Evolutionary conservation across 306 rosid genomes (phyloP), one percentile per base, ranked within the genome.

Genomic region (Trifolium pratense): DNA sequence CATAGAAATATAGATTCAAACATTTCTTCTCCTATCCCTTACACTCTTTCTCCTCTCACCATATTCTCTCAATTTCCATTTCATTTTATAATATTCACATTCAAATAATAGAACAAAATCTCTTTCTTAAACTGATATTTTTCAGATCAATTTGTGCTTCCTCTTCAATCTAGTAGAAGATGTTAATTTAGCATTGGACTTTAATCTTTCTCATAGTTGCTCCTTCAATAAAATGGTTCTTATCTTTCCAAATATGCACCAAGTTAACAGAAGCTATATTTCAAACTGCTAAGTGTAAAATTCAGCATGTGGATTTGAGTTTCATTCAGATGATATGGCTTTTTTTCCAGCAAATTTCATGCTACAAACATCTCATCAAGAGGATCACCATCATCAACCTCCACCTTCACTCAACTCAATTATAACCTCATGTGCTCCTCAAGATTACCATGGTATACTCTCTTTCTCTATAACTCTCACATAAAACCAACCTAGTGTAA

Each of bases 291-390:
- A 36, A 36, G 39, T 36, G 39, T 36, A 36, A 7, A 36, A 36
- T 36, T 34, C 39, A 36, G 9, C 25, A 48, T 48, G 21, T 48
- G 21, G 55, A 6, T 46, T 48, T 15, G 10, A 17, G 20, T 49
- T 6, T n/a, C 21, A n/a, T 49, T n/a, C 1, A 12, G 15, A 42
- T 12, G n/a, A n/a, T 23, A 95, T 95, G 97, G 91, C 93, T 58
- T 95, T 95, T 86, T 95, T 95, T 81, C 85, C 91, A 20, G 77
- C 97, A 82, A 91, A 95, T 79, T 95, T 95, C 91, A 91, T 92
- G 97, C 85, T 89, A 13, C 99, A 90, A 82, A 81, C 92, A 23
- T 82, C 97, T 51, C 97, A 84, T 66, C 56, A 66, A 42, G 56
- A 66, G 42, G 88, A 89, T 7, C 61, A 89, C 4, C 61, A 56